Evolutionary conservation across 2,329 filamentous ascomycete genomes (phyloP).

Genomic region (Calycina marina): DNA sequence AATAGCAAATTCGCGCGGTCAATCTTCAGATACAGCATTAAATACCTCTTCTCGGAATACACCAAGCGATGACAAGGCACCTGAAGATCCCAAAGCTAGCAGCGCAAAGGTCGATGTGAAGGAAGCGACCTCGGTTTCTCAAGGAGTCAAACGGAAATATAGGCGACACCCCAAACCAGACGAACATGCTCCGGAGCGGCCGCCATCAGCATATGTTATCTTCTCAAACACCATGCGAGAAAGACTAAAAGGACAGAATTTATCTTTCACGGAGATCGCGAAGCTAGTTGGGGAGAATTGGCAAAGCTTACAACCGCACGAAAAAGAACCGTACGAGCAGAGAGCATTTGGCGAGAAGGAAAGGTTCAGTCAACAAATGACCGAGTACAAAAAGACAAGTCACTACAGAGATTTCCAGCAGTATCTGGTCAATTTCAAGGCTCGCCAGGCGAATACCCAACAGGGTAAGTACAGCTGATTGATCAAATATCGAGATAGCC

Average conservation of each 20-base stretch:
- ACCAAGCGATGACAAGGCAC: conserved; percentile 42
- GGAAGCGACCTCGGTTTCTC: conserved; percentile 26
- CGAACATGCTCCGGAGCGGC: conserved; percentile 64
- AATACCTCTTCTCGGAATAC: conserved; percentile 24
- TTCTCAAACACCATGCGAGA: conserved; percentile 79
- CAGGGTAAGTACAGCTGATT: conserved; percentile 31
- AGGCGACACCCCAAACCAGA: conserved; percentile 68
- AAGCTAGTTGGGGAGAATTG: conserved; percentile 72
- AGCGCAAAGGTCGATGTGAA: conserved; percentile 28
- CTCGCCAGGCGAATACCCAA: conserved; percentile 45
- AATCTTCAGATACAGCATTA: conserved; percentile 26
- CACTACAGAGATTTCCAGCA: conserved; percentile 53
- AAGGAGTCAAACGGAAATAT: conserved; percentile 54
- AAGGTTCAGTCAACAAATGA: conserved; percentile 57
- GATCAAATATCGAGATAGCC: not conserved
- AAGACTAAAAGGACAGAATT: conserved; percentile 57
- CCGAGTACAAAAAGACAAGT: conserved; percentile 63
- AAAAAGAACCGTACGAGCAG: conserved; percentile 59
- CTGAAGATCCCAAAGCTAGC: conserved; percentile 38
- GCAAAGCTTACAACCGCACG: conserved; percentile 52
- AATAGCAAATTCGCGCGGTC: conserved; percentile 59
- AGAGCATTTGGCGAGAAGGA: conserved; percentile 63
- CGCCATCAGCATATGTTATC: conserved; percentile 70
- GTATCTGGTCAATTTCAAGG: conserved; percentile 67
- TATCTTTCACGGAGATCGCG: conserved; percentile 73